Conservation (phyloP, 2,329 filamentous ascomycete species). For the Claviceps pusilla region DNA sequence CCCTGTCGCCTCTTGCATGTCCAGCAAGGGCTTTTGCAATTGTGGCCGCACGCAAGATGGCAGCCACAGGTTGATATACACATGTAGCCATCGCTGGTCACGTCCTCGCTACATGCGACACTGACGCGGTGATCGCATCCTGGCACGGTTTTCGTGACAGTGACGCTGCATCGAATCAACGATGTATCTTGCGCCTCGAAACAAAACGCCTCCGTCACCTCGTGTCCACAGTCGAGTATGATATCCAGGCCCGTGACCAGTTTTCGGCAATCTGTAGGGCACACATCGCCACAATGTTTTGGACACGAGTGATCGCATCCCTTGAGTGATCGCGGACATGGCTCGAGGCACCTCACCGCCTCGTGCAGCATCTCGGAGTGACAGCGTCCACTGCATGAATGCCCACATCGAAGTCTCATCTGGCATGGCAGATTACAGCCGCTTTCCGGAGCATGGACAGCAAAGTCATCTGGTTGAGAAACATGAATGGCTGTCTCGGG, state of each 20-base stretch:
- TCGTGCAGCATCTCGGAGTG: constrained; percentile 33
- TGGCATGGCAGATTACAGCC: constrained; percentile 41
- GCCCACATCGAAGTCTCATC: constrained; percentile 32
- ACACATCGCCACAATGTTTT: background rate
- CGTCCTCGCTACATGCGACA: constrained; percentile 34
- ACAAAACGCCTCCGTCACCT: constrained; percentile 15
- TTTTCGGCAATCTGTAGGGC: background rate
- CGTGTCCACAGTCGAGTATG: constrained; percentile 1
- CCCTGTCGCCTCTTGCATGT: constrained; percentile 28
- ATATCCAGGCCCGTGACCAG: background rate
- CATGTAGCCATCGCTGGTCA: constrained; percentile 22
- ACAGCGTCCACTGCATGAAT: constrained; percentile 29
- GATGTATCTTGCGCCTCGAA: constrained; percentile 28
- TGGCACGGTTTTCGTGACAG: constrained; percentile 32
- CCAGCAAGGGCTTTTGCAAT: constrained; percentile 34
- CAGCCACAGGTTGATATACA: constrained; percentile 35
- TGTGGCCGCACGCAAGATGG: constrained; percentile 41
- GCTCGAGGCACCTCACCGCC: constrained; percentile 29
- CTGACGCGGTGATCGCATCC: constrained; percentile 39
- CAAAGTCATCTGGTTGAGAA: constrained; percentile 41
- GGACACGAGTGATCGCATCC: constrained; percentile 22
- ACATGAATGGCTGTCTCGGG: constrained; percentile 33
- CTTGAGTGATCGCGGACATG: constrained; percentile 25
- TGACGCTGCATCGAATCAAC: constrained; percentile 31
- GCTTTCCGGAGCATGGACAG: constrained; percentile 41